Evolutionary conservation across 768 basidiomycete species (phyloP), one percentile per base, ranked within the genome.

Genomic region (Chiua virens): DNA sequence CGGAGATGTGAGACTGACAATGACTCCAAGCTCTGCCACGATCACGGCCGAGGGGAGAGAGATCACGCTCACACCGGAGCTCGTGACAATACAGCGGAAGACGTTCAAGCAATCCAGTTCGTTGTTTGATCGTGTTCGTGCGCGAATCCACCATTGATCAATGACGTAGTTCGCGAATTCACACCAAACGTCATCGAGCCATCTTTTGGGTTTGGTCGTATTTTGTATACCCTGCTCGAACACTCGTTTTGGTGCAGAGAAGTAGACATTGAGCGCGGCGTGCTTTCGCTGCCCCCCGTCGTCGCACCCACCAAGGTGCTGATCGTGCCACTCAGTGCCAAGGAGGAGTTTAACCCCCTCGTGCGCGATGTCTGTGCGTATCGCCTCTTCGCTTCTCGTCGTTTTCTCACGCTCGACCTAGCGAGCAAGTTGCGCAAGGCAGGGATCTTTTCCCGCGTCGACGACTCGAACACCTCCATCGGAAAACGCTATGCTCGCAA

Each of bases 141-240:
- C 6, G 9, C 4, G 17, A 54, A 55, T 57, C 59, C 58, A 45
- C 49, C 14, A 15, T 59, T 63, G 17, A 63, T 42, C 0, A 25
- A 50, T 66, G 66, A 64, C 63, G 48, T 57, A 97, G 94, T 92
- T 58, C 91, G 96, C 57, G 95, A 98, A 72, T 97, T 81, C 73
- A 92, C 85, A 49, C 97, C 96, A 34, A 98, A 98, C 71, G 97
- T 99, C 70, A 96, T 98, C 68, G 96, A 98, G 69, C 95, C 97
- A 21, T 99, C 97, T 5, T 97, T 98, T 71, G 96, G 97, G 53
- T 83, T 98, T 58, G 96, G 96, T 47, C 92, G 96, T 48, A 97
- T 98, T 62, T 76, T 98, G 41, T 98, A 98, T 70, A 85, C 83
- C 25, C 78, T 98, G 45, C 83, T 99, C 30, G 97, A 99, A 70